Evolutionary conservation across 768 basidiomycete species (phyloP).

Genomic region (Trametes gibbosa): DNA sequence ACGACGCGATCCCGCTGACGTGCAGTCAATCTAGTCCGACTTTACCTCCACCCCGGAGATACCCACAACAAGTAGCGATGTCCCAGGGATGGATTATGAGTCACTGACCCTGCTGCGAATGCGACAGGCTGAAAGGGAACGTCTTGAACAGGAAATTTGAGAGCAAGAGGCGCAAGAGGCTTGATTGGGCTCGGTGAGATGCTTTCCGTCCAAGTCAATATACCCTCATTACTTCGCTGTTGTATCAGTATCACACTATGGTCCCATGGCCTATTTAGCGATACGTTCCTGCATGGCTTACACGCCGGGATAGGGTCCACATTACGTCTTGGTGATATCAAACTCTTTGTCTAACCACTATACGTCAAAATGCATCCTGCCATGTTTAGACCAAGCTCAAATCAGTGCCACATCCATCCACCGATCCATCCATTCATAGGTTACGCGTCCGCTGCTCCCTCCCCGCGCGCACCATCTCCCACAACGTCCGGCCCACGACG

Average conservation of each 20-base stretch:
- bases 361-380: no score
- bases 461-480: constrained; percentile 32
- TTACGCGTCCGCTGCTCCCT: background rate
- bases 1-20: background rate
- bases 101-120: constrained; percentile 76
- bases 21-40: constrained; percentile 20
- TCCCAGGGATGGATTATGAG: constrained; percentile 67
- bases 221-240: no score
- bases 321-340: no score
- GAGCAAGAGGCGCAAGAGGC: constrained; percentile 54
- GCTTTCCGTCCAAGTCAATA: background rate
- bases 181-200: no score
- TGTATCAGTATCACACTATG: no score
- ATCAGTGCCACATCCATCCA: no score
- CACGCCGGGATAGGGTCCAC: no score
- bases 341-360: no score
- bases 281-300: no score
- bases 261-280: no score
- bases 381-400: no score
- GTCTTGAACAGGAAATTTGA: constrained; percentile 72
- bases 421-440: no score
- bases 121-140: constrained; percentile 75
- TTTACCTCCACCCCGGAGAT: constrained; percentile 4
- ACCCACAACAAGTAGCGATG: constrained; percentile 21
- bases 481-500: constrained; percentile 36